Percentiles rank a stretch among this genome's conserved stretches.
Evolutionary conservation across 352 stramenopile species (phyloP).

Genomic region (Phytophthora ramorum): DNA sequence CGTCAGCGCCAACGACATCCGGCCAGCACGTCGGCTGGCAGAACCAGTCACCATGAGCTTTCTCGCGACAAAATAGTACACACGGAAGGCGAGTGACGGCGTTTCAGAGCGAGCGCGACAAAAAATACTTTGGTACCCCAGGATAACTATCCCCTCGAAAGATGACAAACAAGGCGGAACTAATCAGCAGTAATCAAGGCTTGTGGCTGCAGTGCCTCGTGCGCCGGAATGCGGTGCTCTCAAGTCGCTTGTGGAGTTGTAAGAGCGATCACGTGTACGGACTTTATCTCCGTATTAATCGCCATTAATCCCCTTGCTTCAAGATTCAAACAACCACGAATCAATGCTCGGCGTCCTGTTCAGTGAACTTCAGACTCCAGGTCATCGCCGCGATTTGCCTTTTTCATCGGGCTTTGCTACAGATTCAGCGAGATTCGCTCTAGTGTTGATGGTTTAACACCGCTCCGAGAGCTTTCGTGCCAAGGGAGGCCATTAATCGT

Average conservation of each 20-base stretch:
- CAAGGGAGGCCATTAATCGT: conserved; percentile 15
- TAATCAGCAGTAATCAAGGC: too few species aligned
- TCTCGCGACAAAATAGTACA: background rate
- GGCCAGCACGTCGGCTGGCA: conserved; percentile 14
- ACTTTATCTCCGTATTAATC: too few species aligned
- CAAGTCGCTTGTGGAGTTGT: too few species aligned
- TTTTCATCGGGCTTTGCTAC: conserved; percentile 23
- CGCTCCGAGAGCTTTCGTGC: background rate
- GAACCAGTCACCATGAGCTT: conserved; percentile 18
- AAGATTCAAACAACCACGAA: too few species aligned
- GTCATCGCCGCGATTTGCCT: conserved; percentile 11
- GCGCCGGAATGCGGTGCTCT: too few species aligned
- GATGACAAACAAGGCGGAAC: too few species aligned
- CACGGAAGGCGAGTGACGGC: background rate
- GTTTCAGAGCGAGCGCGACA: conserved; percentile 15
- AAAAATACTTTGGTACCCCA: background rate
- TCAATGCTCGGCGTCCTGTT: background rate
- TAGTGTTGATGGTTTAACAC: background rate
- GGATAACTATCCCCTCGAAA: too few species aligned
- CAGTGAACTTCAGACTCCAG: background rate
- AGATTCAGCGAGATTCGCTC: conserved; percentile 26
- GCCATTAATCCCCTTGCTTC: too few species aligned
- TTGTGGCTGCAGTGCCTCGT: too few species aligned
- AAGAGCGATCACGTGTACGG: background rate
- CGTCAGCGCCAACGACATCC: conserved; percentile 24